phyloP scores from a whole-genome alignment of 106 monocot genomes.

The Narthecium ossifragum region DNA sequence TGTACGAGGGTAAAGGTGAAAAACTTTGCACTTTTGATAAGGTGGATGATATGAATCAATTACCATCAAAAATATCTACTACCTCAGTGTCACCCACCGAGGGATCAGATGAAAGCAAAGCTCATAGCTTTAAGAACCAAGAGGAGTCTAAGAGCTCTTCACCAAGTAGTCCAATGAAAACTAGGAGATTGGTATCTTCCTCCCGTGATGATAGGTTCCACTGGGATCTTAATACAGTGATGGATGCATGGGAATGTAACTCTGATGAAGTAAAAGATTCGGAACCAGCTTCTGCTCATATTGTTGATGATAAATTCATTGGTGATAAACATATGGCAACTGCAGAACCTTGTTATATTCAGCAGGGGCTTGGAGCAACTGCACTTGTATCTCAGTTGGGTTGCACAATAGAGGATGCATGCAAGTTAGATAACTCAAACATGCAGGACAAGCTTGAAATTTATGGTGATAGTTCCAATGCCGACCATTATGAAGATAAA shows the following conservation, averaged over 20 bases:
- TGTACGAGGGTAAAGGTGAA: neutral
- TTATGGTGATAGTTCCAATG: slow-evolving; percentile 2
- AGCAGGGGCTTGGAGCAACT: slow-evolving; percentile 2
- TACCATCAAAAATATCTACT: slow-evolving; percentile 11
- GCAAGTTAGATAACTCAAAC: neutral
- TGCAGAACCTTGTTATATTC: neutral
- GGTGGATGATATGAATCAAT: slow-evolving; percentile 8
- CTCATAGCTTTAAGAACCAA: slow-evolving; percentile 1
- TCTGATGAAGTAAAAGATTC: slow-evolving; percentile 19
- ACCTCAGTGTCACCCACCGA: slow-evolving; percentile 2
- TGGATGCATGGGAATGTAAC: slow-evolving; percentile 63
- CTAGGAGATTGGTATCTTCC: neutral
- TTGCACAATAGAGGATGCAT: no score
- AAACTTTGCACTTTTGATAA: neutral
- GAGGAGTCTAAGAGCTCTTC: slow-evolving; percentile 10
- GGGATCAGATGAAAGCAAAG: slow-evolving; percentile 11
- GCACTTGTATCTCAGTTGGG: neutral
- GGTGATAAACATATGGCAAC: slow-evolving; percentile 3
- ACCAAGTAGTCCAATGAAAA: slow-evolving; percentile 10
- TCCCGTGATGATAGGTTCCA: slow-evolving; percentile 45
- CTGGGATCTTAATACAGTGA: slow-evolving; percentile 86
- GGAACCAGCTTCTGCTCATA: slow-evolving; percentile 5
- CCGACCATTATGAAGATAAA: slow-evolving; percentile 15
- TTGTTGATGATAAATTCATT: slow-evolving; percentile 7
- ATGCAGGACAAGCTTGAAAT: slow-evolving; percentile 7